Evolutionary conservation across 2,329 filamentous ascomycete genomes (phyloP).

Genomic region (Fusarium lateritium): DNA sequence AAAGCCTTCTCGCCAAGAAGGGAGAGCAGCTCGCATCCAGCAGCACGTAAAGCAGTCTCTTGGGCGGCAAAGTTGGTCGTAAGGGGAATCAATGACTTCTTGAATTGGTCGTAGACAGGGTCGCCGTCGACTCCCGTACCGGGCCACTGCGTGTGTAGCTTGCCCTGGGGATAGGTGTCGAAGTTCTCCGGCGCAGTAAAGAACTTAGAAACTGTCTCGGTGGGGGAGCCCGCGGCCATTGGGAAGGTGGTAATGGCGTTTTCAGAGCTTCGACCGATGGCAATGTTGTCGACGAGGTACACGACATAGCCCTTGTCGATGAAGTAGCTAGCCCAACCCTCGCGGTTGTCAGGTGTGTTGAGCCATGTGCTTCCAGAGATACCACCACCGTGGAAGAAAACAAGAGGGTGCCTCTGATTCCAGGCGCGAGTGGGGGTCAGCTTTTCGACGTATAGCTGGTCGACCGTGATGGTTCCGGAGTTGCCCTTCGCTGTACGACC

Average conservation of each 20-base stretch:
- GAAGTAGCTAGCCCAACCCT: constrained; percentile 43
- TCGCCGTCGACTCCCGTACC: constrained; percentile 33
- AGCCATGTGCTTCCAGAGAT: constrained; percentile 40
- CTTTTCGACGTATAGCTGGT: constrained; percentile 43
- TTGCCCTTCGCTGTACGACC: constrained; percentile 16
- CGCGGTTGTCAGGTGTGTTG: constrained; percentile 33
- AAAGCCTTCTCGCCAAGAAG: constrained; percentile 34
- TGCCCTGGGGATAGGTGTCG: constrained; percentile 30
- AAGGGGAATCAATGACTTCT: constrained; percentile 38
- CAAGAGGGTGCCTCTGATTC: constrained; percentile 29
- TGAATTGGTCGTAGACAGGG: constrained; percentile 31
- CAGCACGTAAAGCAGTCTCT: constrained; percentile 31
- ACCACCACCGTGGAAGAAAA: constrained; percentile 43
- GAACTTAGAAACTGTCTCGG: constrained; percentile 29
- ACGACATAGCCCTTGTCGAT: constrained; percentile 28
- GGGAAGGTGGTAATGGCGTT: constrained; percentile 15
- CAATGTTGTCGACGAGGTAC: constrained; percentile 32
- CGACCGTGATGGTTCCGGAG: constrained; percentile 34
- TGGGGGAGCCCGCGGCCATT: constrained; percentile 23
- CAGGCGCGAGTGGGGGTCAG: constrained; percentile 2
- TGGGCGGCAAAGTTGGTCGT: constrained; percentile 32
- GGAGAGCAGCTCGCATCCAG: constrained; percentile 39
- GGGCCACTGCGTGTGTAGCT: constrained; percentile 41
- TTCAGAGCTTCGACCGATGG: constrained; percentile 25
- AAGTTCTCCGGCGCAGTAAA: constrained; percentile 35